Evolutionary conservation across 768 basidiomycete species (phyloP).

Genomic region (Lentinula boryana): DNA sequence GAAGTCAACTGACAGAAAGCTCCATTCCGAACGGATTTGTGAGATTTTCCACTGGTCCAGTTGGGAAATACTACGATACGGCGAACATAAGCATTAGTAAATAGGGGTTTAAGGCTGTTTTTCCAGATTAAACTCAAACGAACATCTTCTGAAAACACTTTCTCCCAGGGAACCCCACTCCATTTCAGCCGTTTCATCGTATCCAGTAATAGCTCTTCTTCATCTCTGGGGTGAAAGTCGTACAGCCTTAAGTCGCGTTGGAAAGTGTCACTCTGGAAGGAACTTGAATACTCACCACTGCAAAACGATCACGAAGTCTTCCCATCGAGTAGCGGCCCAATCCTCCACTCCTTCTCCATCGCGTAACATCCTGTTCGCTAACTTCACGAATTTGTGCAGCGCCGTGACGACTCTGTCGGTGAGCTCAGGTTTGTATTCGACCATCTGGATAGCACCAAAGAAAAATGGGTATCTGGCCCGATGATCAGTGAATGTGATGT

Average conservation of each 20-base stretch:
- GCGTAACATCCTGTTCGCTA: conserved; percentile 48
- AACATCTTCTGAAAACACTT: conserved; percentile 42
- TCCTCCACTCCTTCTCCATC: conserved; percentile 43
- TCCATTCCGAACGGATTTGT: conserved; percentile 7
- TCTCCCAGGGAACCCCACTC: conserved; percentile 49
- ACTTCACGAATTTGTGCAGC: conserved; percentile 44
- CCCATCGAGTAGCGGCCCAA: conserved; percentile 53
- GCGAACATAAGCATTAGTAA: no score
- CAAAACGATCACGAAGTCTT: conserved; percentile 49
- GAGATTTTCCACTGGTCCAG: conserved; percentile 7
- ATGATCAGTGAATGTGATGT: background rate
- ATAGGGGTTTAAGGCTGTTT: background rate
- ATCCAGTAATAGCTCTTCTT: conserved; percentile 42
- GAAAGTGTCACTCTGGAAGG: background rate
- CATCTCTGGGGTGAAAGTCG: conserved; percentile 43
- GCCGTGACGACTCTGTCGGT: conserved; percentile 39
- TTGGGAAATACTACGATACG: conserved; percentile 2
- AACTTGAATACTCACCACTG: conserved; percentile 35
- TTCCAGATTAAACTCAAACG: background rate
- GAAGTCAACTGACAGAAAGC: background rate
- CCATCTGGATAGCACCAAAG: conserved; percentile 52
- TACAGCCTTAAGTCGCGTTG: conserved; percentile 32
- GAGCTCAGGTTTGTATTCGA: conserved; percentile 37
- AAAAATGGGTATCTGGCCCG: conserved; percentile 46
- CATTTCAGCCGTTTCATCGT: conserved; percentile 49